Conservation (phyloP, 2,329 filamentous ascomycete species). For the Hysterium pulicare region DNA sequence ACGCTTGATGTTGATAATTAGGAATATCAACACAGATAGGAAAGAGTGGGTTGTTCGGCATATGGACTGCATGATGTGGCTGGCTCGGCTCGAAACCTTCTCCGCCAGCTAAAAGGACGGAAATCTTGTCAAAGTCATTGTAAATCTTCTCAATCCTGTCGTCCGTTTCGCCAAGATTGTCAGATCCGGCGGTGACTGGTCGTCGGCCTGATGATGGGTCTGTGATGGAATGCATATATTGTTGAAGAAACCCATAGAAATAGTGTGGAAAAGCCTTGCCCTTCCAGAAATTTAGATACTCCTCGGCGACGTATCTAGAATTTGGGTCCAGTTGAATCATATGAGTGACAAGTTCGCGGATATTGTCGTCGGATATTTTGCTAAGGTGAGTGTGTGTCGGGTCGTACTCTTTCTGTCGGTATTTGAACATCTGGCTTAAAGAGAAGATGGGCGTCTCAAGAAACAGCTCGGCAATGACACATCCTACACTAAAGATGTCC, state of each 20-base stretch:
- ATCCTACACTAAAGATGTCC: constrained; percentile 97
- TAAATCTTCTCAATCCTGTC: constrained; percentile 92
- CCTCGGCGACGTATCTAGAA: constrained; percentile 86
- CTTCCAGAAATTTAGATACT: constrained; percentile 90
- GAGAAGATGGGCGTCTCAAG: constrained; percentile 95
- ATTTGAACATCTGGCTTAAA: constrained; percentile 93
- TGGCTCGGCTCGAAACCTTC: constrained; percentile 45
- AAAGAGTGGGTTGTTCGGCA: constrained; percentile 59
- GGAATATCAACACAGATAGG: constrained; percentile 84
- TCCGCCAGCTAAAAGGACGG: constrained; percentile 82
- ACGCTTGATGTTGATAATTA: constrained; percentile 71
- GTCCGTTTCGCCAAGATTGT: constrained; percentile 81
- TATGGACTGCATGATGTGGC: constrained; percentile 26
- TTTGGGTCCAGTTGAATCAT: constrained; percentile 97
- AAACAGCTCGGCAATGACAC: constrained; percentile 94
- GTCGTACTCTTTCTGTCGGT: constrained; percentile 88
- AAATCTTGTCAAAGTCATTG: constrained; percentile 95
- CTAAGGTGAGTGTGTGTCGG: constrained; percentile 75
- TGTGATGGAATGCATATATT: constrained; percentile 95
- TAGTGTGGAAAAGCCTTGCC: constrained; percentile 91
- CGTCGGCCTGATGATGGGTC: constrained; percentile 79
- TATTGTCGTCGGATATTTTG: constrained; percentile 81
- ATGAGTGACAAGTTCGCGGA: constrained; percentile 84
- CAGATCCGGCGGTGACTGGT: constrained; percentile 63
- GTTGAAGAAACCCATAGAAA: constrained; percentile 95